Conservation (phyloP, 352 stramenopile species). For the Phytophthora capsici region DNA sequence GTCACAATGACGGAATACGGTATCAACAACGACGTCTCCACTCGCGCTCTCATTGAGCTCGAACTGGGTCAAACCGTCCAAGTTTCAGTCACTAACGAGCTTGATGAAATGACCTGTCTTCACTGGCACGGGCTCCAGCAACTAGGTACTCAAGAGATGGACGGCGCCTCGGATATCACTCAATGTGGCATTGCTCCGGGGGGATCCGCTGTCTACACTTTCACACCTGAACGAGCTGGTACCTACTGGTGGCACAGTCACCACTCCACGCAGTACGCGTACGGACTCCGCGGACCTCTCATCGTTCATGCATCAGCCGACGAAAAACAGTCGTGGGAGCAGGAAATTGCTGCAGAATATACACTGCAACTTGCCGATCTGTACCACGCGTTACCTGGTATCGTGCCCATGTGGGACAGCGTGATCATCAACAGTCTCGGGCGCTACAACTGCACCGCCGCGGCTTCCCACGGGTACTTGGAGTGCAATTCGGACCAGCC, state of each 20-base stretch:
- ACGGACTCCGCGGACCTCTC: constrained; percentile 33
- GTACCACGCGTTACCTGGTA: constrained; percentile 30
- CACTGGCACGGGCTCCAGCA: constrained; percentile 48
- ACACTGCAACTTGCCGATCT: constrained; percentile 39
- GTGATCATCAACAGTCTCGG: constrained; percentile 39
- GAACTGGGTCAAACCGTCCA: constrained; percentile 34
- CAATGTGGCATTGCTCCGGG: constrained; percentile 34
- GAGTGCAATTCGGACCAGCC: constrained; percentile 32
- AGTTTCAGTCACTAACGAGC: constrained; percentile 31
- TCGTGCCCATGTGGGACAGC: constrained; percentile 37
- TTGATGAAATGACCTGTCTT: constrained; percentile 27
- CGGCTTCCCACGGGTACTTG: constrained; percentile 10
- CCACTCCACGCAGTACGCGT: constrained; percentile 39
- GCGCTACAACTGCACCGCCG: constrained; percentile 40
- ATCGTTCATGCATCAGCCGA: constrained; percentile 29
- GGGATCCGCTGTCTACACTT: constrained; percentile 29
- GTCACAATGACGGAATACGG: constrained; percentile 25
- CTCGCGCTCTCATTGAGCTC: constrained; percentile 24
- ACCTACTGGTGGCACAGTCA: constrained; percentile 50
- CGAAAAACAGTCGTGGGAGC: constrained; percentile 19
- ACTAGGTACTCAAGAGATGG: constrained; percentile 42
- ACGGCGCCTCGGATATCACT: constrained; percentile 41
- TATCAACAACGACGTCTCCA: constrained; percentile 28
- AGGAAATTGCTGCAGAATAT: constrained; percentile 28
- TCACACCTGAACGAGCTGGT: constrained; percentile 34